A percentile compares a stretch with the other conserved stretches of the same genome.
Evolutionary conservation across 2,329 filamentous ascomycete genomes (phyloP).

Genomic region (Fusarium sp.): DNA sequence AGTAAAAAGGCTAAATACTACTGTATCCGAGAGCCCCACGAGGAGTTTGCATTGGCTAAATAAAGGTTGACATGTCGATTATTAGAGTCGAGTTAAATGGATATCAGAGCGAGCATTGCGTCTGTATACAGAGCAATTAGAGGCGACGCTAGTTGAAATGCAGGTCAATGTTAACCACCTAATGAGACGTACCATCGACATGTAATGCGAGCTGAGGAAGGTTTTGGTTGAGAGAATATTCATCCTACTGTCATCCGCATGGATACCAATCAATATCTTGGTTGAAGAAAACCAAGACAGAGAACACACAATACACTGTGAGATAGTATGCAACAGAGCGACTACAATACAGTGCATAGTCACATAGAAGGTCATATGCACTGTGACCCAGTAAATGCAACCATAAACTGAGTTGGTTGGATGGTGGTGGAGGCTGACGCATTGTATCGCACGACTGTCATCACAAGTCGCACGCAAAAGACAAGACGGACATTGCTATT

Average conservation of each 20-base stretch:
- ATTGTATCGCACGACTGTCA: slow-evolving; percentile 29
- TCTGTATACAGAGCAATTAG: neutral
- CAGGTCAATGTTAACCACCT: neutral
- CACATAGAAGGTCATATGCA: neutral
- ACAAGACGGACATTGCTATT: slow-evolving; percentile 5
- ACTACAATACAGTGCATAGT: neutral
- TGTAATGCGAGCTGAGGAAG: neutral
- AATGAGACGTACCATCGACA: neutral
- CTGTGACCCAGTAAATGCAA: slow-evolving; percentile 37
- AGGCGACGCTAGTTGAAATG: neutral
- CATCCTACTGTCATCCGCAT: neutral
- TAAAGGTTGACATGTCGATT: neutral
- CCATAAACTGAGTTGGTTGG: slow-evolving; percentile 18
- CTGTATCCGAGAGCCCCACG: neutral
- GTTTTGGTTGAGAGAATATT: neutral
- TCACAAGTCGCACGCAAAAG: slow-evolving; percentile 28
- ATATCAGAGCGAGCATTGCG: neutral
- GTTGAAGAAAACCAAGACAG: neutral
- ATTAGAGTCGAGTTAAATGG: neutral
- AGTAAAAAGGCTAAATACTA: neutral
- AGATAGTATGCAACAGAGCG: accelerated
- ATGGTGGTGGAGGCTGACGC: slow-evolving; percentile 27
- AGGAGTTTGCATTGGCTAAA: neutral
- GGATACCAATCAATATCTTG: neutral
- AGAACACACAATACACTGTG: slow-evolving; percentile 18